phyloP scores from a whole-genome alignment of 306 rosid genomes.

The Astragalus membranaceus region DNA sequence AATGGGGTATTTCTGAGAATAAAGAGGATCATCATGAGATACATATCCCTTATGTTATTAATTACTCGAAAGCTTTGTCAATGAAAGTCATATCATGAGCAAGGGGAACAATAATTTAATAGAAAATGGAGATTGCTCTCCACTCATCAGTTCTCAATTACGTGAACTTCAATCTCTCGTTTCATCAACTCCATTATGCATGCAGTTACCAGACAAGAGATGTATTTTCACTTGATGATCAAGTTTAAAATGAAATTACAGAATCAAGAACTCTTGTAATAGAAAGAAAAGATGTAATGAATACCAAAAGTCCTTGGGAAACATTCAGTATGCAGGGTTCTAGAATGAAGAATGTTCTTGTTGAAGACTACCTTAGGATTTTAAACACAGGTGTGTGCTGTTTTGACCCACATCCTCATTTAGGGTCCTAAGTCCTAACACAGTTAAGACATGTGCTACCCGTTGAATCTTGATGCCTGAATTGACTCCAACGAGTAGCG shows the following conservation, averaged over 20 bases:
- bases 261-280: conserved; percentile 61
- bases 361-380: conserved; percentile 50
- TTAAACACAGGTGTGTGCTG: conserved; percentile 33
- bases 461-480: not conserved
- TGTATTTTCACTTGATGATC: conserved; percentile 19
- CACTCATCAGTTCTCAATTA: conserved; percentile 63
- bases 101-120: conserved; percentile 33
- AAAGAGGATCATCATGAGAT: conserved; percentile 1
- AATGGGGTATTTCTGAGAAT: conserved; percentile 27
- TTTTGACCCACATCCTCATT: too few species aligned
- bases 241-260: conserved; percentile 21
- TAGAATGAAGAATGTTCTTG: conserved; percentile 63
- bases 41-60: conserved; percentile 9
- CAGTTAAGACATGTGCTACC: not conserved
- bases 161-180: conserved; percentile 51
- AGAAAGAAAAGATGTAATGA: conserved; percentile 29
- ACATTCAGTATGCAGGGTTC: conserved; percentile 36
- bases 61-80: conserved; percentile 17
- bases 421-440: not conserved
- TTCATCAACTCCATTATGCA: conserved; percentile 37
- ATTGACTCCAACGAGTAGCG: not conserved
- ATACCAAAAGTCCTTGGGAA: conserved; percentile 68
- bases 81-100: conserved; percentile 42
- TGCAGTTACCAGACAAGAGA: conserved; percentile 23
- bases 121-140: conserved; percentile 36